Evolutionary conservation across 345 rosid species (phyloP).

Genomic region (Aethionema arabicum): DNA sequence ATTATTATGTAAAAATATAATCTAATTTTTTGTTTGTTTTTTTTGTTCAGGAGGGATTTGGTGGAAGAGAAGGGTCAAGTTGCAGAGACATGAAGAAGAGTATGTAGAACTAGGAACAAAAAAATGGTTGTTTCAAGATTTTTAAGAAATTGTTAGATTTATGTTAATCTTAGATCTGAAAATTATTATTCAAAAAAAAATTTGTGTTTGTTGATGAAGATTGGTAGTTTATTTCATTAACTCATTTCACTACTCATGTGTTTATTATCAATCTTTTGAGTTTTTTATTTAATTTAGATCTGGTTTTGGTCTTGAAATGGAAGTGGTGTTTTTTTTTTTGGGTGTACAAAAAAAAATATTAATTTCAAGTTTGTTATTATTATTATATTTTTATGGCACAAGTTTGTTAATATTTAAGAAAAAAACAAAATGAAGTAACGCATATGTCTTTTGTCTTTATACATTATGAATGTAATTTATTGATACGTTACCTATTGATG

Average conservation of each 20-base stretch:
- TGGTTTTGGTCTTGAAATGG: conserved; percentile 17
- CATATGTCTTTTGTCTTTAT: conserved; percentile 21
- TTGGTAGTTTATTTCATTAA: conserved; percentile 16
- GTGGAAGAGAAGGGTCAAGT: conserved; percentile 57
- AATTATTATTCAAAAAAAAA: neutral
- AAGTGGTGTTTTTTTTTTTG: neutral
- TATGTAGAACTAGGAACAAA: conserved; percentile 34
- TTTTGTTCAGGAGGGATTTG: conserved; percentile 35
- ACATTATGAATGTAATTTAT: neutral
- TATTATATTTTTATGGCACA: too few species aligned
- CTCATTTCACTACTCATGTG: conserved; percentile 24
- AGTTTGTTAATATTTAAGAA: too few species aligned
- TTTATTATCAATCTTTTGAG: conserved; percentile 4
- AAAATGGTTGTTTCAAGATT: conserved; percentile 27
- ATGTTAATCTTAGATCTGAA: conserved; percentile 33
- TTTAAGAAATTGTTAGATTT: conserved; percentile 1
- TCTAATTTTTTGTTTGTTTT: neutral
- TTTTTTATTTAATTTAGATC: conserved; percentile 8
- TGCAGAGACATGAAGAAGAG: conserved; percentile 65
- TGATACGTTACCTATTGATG: conserved; percentile 1
- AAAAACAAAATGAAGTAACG: conserved; percentile 6
- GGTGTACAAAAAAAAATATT: conserved; percentile 9
- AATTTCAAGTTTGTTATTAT: too few species aligned
- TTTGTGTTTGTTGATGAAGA: conserved; percentile 26
- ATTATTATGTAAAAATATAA: neutral